Base-by-base conservation (phyloP, 2,329 filamentous ascomycete genomes). In the Microsporum audouinii region DNA sequence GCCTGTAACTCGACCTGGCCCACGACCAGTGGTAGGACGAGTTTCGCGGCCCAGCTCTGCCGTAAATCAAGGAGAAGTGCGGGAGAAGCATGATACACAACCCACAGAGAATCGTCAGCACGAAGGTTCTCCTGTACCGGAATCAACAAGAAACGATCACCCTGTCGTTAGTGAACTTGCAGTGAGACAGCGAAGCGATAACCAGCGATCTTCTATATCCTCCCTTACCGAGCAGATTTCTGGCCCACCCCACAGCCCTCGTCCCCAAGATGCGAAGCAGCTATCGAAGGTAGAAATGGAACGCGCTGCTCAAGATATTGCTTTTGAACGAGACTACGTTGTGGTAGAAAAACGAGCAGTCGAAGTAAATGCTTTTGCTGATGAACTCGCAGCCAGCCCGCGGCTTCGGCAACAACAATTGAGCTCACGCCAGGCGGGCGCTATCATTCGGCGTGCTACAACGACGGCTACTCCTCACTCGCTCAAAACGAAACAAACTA, bases 311-410 rank as follows among this genome's bases (percentile, higher is more conserved):
- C 89, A 95, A 68, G 92, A 97, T 65, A 85, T 95, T 57, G 88
- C 88, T 0, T 88, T 95, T 67, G 91, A 96, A 71, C 85, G 92
- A 65, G 94, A 97, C 66, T 99, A 97, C 68, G 92, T 99, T 23
- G 81, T 97, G 31, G 89, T 99, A 10, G 94, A 99, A 76, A 96
- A 96, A 77, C 86, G 88, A 65, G 88, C 91, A 23, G 91, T 99
- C 8, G 92, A 97, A 73, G 92, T 99, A 58, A 97, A 99, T 72
- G 94, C 94, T 2, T 88, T 99, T 69, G 94, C 94, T 27, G 94
- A 99, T 73, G 92, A 97, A 74, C 79, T 99, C 70, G 91, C 90
- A 51, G 88, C 91, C 59, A 92, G 88, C 69, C 88, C 88, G 56
- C 85, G 85, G 57, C 75, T 85, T 27, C 80, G 83, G 65, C 75